Evolutionary conservation across 2,329 filamentous ascomycete genomes (phyloP), one percentile per base, ranked within the genome.

Genomic region (Penicillium sp.): DNA sequence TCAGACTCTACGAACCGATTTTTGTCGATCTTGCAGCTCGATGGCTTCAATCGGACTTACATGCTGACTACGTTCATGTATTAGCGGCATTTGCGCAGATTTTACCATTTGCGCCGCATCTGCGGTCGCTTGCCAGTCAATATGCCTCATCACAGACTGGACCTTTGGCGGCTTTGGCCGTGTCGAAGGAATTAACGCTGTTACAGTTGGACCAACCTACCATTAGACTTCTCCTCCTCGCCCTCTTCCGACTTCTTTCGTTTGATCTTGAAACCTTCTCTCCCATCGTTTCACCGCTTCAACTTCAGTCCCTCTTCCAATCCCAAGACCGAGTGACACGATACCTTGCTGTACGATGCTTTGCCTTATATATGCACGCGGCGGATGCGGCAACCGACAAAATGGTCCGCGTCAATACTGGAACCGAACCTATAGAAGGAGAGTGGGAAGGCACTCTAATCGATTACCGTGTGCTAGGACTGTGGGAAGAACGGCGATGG

Each of bases 1-100:
- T 94, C 69, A 79, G 83, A 62, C 82, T 89, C 68, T 92, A 92
- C 73, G 86, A 89, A 70, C 78, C 82, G 59, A 76, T 92, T 39
- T 90, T 94, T 67, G 85, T 90, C 65, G 92, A 97, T 73, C 80
- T 95, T 48, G 90, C 89, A 74, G 89, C 91, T 59, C 81, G 89
- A 78, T 96, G 91, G 91, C 79, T 89, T 49, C 64, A 66, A 35
- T 66, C 70, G 43, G 68, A 76, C 60, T 61, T 67, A 46, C 62
- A 71, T 48, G 57, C 64, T 53, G 70, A 74, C 60, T 67, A 66
- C 58, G 62, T 72, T 56, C 69, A 68, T 57, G 70, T 88, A 50
- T 81, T 93, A 61, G 82, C 87, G 54, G 88, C 89, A 32, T 89
- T 96, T 76, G 88, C 89, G 58, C 84, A 89, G 67, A 81, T 96